phyloP scores from a whole-genome alignment of 371 early-diverging fungal species.

The Rhizopus arrhizus region DNA sequence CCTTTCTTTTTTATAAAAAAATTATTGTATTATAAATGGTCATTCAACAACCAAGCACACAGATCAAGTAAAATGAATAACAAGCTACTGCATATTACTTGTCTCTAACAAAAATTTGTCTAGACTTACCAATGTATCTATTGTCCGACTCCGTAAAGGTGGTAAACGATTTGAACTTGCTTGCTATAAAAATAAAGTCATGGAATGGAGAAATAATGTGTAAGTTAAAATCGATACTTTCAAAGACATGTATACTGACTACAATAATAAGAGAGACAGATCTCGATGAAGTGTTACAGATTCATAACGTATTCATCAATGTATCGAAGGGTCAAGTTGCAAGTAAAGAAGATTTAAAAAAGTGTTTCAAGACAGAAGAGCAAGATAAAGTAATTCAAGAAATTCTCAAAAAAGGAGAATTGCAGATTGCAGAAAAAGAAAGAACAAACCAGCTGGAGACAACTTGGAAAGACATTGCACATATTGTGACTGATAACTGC shows the following conservation, averaged over 20 bases:
- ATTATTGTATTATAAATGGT: constrained; percentile 32
- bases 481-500: constrained; percentile 90
- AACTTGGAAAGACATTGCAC: constrained; percentile 88
- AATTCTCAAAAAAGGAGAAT: constrained; percentile 93
- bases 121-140: constrained; percentile 90
- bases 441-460: constrained; percentile 83
- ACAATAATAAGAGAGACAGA: constrained; percentile 76
- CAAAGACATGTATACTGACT: neutral
- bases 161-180: constrained; percentile 98
- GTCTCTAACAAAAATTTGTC: no score
- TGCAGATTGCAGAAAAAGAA: constrained; percentile 95
- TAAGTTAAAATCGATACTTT: constrained; percentile 42
- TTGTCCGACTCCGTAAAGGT: constrained; percentile 94
- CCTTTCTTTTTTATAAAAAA: neutral
- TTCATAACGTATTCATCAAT: constrained; percentile 88
- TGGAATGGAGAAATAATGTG: constrained; percentile 94
- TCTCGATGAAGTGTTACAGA: constrained; percentile 95
- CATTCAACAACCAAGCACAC: constrained; percentile 53
- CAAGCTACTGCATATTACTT: no score
- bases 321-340: constrained; percentile 97
- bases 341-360: constrained; percentile 81
- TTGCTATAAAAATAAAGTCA: constrained; percentile 98
- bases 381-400: constrained; percentile 81
- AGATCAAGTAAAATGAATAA: constrained; percentile 52
- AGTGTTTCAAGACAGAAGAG: constrained; percentile 89